phyloP scores from a whole-genome alignment of 2,329 filamentous ascomycete genomes.

The Hypoxylon rubiginosum region DNA sequence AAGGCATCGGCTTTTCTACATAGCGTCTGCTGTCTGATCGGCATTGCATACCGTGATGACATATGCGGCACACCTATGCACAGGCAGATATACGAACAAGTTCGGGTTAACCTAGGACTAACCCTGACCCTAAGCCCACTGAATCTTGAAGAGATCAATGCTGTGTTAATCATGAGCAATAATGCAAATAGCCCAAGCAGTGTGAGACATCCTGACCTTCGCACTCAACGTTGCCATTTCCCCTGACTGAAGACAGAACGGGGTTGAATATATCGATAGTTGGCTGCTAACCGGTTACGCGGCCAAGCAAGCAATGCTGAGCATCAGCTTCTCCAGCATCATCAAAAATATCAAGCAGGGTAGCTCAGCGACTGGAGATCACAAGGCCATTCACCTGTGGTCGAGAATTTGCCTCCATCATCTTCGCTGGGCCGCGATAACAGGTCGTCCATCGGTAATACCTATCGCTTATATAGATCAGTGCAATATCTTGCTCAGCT shows the following conservation, averaged over 20 bases:
- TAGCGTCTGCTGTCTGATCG: constrained; percentile 57
- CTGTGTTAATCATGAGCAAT: constrained; percentile 57
- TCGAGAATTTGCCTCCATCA: constrained; percentile 56
- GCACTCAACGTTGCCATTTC: background rate
- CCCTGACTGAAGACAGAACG: constrained; percentile 43
- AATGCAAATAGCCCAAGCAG: constrained; percentile 50
- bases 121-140: constrained; percentile 56
- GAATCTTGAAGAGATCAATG: constrained; percentile 58
- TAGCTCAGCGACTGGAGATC: constrained; percentile 51
- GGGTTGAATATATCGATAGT: constrained; percentile 58
- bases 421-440: constrained; percentile 58
- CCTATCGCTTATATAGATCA: constrained; percentile 56
- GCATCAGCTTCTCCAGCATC: constrained; percentile 58
- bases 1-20: constrained; percentile 57
- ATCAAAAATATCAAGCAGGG: constrained; percentile 53
- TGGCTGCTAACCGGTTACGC: constrained; percentile 60
- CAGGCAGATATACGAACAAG: constrained; percentile 57
- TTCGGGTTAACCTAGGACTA: constrained; percentile 56
- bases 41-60: constrained; percentile 53
- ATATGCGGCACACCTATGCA: constrained; percentile 51
- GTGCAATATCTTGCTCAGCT: constrained; percentile 57
- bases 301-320: constrained; percentile 59
- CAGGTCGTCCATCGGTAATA: constrained; percentile 56
- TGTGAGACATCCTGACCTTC: constrained; percentile 38
- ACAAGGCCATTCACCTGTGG: constrained; percentile 54